Evolutionary conservation across 2,329 filamentous ascomycete species (phyloP), one percentile per base, ranked within the genome.

Genomic region (Ophioceras dolichostomum): DNA sequence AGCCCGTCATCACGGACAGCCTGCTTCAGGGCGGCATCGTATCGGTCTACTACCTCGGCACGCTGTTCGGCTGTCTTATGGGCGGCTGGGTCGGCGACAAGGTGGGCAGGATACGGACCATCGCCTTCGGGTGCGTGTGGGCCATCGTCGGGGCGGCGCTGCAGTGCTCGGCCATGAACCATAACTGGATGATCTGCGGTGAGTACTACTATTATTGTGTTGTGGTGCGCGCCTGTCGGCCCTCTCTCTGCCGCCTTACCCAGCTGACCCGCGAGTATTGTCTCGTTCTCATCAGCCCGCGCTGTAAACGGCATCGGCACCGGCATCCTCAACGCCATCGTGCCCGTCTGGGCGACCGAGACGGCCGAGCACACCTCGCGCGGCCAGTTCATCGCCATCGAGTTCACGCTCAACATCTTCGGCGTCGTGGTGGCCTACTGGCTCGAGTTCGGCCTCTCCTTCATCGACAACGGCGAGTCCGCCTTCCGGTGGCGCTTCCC

Each of bases 281-380:
- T 6, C 4, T 32, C 14, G 16, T 29, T 14, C 10, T 17, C 14
- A 21, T 20, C 42, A 64, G 69, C 73, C 10, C 71, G 75, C 21
- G 59, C 70, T 13, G 60, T 79, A 26, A 80, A 78, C 39, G 76
- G 76, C 5, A 70, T 78, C 32, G 79, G 79, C 4, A 83, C 77
- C 2, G 80, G 80, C 18, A 73, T 83, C 36, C 53, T 83, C 26
- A 84, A 82, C 48, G 72, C 76, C 7, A 82, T 83, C 43, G 71
- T 79, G 0, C 79, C 79, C 0, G 77, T 82, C 4, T 83, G 76
- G 76, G 76, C 77, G 1, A 79, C 79, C 0, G 80, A 83, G 54
- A 79, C 74, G 1, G 73, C 76, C 1, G 71, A 79, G 28, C 75
- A 83, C 48, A 81, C 70, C 0, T 76, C 72, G 2, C 69, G 81